Evolutionary conservation across 2,329 filamentous ascomycete genomes (phyloP).

Genomic region (Penicillium sp.): DNA sequence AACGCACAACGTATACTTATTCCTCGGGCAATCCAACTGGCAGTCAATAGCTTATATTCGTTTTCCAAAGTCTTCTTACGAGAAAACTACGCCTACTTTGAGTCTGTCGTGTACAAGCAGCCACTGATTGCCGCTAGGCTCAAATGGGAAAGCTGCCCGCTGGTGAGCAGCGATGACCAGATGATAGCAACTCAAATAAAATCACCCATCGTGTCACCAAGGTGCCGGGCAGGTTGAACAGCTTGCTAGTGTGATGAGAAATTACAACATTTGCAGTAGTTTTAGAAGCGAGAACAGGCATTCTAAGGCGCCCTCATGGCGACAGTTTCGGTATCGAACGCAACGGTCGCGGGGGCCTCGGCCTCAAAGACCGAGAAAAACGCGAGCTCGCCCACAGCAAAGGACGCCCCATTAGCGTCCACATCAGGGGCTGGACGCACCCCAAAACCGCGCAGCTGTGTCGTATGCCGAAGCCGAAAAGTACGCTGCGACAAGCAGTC

Average conservation of each 20-base stretch:
- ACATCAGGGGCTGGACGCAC: not conserved
- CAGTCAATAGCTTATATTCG: not conserved
- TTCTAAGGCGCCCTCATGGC: not conserved
- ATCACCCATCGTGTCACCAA: too few species aligned
- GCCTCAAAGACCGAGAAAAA: conserved; percentile 20
- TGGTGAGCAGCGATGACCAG: not conserved
- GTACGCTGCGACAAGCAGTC: conserved; percentile 62
- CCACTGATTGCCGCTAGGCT: not conserved
- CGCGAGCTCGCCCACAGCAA: conserved; percentile 13
- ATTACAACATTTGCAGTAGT: not conserved
- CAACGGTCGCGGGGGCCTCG: conserved; percentile 13
- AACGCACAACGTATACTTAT: not conserved
- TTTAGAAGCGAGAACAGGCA: not conserved
- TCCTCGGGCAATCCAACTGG: not conserved
- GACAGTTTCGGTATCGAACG: not conserved
- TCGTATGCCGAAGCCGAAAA: conserved; percentile 58
- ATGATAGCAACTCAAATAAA: not conserved
- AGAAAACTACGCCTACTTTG: too few species aligned
- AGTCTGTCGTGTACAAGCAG: not conserved
- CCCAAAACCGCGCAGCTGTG: conserved; percentile 52
- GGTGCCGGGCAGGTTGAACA: not conserved
- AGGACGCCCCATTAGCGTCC: not conserved
- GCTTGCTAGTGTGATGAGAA: not conserved
- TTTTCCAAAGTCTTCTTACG: not conserved
- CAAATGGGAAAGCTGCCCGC: not conserved